These are phyloP conservation scores for Fusarium citri DNA, from an alignment of 2,329 filamentous ascomycete species.

Conservation along the genomic window DNA sequence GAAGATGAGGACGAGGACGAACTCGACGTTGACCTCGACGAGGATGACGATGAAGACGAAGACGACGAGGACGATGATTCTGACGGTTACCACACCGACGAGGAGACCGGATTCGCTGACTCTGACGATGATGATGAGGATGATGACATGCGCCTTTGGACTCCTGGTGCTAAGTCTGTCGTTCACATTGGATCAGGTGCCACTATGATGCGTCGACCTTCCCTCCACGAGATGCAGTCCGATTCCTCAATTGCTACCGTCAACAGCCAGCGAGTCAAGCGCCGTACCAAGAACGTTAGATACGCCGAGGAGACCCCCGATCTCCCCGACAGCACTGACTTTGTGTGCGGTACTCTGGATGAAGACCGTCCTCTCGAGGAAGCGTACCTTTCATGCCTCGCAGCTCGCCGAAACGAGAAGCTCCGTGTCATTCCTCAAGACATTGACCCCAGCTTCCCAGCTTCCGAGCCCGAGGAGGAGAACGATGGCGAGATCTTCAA, in stretches of 20 bases:
- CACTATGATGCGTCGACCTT: conserved; percentile 48
- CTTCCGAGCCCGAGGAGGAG: conserved; percentile 89
- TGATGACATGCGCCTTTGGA: conserved; percentile 70
- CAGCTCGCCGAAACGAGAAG: conserved; percentile 83
- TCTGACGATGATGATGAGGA: conserved; percentile 77
- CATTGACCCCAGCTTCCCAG: conserved; percentile 96
- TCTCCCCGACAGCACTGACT: conserved; percentile 96
- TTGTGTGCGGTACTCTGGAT: conserved; percentile 97
- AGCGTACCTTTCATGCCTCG: conserved; percentile 87
- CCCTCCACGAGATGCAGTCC: conserved; percentile 64
- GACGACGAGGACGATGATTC: conserved; percentile 67
- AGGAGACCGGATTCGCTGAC: conserved; percentile 75
- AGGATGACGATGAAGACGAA: conserved; percentile 64
- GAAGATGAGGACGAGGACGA: conserved; percentile 58
- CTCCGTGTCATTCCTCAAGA: conserved; percentile 90
- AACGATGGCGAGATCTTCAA: conserved; percentile 77
- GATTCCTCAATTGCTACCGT: conserved; percentile 70
- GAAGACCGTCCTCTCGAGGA: conserved; percentile 96
- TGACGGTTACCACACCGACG: conserved; percentile 81
- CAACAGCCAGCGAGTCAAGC: conserved; percentile 53
- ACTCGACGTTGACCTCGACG: conserved; percentile 54
- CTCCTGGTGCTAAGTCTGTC: conserved; percentile 57
- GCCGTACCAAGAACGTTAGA: conserved; percentile 47
- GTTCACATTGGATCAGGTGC: conserved; percentile 52
- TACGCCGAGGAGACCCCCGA: conserved; percentile 73